These are phyloP conservation scores for Phaffomyces thermotolerans DNA, from an alignment of 805 yeast genomes.

Conservation along the genomic window DNA sequence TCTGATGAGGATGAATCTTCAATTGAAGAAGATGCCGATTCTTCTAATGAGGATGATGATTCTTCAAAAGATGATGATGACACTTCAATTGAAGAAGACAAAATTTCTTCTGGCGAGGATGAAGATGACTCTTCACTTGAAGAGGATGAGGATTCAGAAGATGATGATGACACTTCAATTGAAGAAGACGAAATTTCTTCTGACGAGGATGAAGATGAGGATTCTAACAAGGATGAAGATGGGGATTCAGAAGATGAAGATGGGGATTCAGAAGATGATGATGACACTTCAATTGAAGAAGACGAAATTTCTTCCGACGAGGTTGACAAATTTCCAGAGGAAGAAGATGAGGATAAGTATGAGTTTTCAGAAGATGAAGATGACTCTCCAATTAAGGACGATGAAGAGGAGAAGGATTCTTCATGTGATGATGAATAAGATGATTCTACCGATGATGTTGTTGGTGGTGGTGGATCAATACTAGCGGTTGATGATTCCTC, in stretches of 20 bases:
- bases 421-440: slow-evolving; percentile 1
- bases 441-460: background rate
- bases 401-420: background rate
- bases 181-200: slow-evolving; percentile 2
- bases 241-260: slow-evolving; percentile 3
- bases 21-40: background rate
- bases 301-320: background rate
- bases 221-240: background rate
- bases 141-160: slow-evolving; percentile 1
- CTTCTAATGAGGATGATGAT: slow-evolving; percentile 1
- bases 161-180: background rate
- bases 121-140: background rate
- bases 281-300: background rate
- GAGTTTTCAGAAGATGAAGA: background rate
- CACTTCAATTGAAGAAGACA: too few species aligned
- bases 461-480: too few species aligned
- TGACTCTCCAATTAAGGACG: background rate
- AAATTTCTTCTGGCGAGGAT: too few species aligned
- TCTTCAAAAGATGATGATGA: background rate
- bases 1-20: too few species aligned
- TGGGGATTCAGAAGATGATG: background rate
- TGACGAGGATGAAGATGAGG: background rate
- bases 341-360: background rate
- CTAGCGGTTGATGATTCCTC: background rate
- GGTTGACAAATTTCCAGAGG: too few species aligned